These are phyloP conservation scores for Colletotrichum plurivorum DNA, from an alignment of 2,329 filamentous ascomycete genomes.

Conservation along the genomic window DNA sequence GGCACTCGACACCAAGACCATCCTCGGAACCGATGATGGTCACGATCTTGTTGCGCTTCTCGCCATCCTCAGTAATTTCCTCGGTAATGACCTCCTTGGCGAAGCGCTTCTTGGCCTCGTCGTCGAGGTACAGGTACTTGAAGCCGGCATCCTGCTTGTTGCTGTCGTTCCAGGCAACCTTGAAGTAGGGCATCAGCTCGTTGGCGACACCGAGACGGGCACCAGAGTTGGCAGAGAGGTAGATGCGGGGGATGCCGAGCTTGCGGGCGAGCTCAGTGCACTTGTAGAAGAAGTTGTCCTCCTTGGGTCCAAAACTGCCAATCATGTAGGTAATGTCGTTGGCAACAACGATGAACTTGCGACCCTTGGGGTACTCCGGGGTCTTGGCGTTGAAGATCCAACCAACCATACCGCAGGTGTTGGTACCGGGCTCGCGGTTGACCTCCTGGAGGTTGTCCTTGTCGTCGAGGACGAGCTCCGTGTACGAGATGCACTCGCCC, in stretches of 20 bases:
- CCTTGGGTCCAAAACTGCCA: constrained; percentile 94
- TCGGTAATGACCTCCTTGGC: constrained; percentile 84
- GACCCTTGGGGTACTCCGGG: constrained; percentile 92
- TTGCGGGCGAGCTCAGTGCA: constrained; percentile 96
- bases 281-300: constrained; percentile 99
- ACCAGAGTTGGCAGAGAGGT: constrained; percentile 98
- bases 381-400: constrained; percentile 97
- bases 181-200: constrained; percentile 97
- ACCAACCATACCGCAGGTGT: constrained; percentile 97
- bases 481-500: constrained; percentile 94
- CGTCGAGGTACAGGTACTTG: constrained; percentile 95
- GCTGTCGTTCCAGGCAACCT: constrained; percentile 93
- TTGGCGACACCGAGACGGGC: constrained; percentile 97
- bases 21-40: constrained; percentile 95
- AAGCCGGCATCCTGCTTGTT: constrained; percentile 88
- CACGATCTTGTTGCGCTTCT: constrained; percentile 93
- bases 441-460: constrained; percentile 93
- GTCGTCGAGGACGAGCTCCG: constrained; percentile 95
- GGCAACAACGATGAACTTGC: constrained; percentile 95
- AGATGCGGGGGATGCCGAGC: constrained; percentile 95
- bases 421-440: constrained; percentile 93
- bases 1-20: constrained; percentile 96
- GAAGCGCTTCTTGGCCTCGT: constrained; percentile 88
- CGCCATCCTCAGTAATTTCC: constrained; percentile 85
- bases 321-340: constrained; percentile 99